Evolutionary conservation across 345 rosid genomes (phyloP), one percentile per base, ranked within the genome.

Genomic region (Euphorbia tirucalli): DNA sequence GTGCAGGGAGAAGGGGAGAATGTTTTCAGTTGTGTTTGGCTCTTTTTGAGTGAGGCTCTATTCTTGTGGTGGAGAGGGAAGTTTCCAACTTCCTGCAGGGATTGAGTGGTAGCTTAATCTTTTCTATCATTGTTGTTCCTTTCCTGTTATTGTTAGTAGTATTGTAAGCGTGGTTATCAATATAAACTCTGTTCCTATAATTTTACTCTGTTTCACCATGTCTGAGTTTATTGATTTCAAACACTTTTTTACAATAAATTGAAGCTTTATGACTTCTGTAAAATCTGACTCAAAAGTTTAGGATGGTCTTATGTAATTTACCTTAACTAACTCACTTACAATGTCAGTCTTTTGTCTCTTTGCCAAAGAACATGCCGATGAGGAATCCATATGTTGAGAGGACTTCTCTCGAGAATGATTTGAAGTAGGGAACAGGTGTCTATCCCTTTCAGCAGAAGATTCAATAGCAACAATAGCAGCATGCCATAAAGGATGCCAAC

Each of bases 391-490:
- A 72, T 48, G 48, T 77, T 85, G 75, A 37, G 19, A 62, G 24
- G 54, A 62, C 68, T 82, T 70, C 61, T 66, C 52, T 80, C 63
- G 72, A 69, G 30, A 71, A 35, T 49, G 50, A 55, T 63, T 74
- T 2, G 32, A 48, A 66, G 65, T 37, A 44, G 91, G 95, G 79
- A 86, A 92, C 21, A 91, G 74, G 71, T 28, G 50, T 65, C 90
- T 82, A 78, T 92, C 98, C 85, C 93, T 84, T 27, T 88, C 87
- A 49, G 97, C 85, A 81, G 98, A 87, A 48, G 91, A 82, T 85
- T 90, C 96, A 68, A 94, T 87, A 21, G 95, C 93, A 77, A 89
- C 92, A 14, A 92, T 75, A 27, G 89, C 83, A 80, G 97, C 96
- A 83, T 93, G 97, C 37, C 81, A 75, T 66, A 93, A 76, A 16